These are phyloP conservation scores for Lecanicillium sp. DNA, from an alignment of 2,329 filamentous ascomycete species.

Conservation along the genomic window DNA sequence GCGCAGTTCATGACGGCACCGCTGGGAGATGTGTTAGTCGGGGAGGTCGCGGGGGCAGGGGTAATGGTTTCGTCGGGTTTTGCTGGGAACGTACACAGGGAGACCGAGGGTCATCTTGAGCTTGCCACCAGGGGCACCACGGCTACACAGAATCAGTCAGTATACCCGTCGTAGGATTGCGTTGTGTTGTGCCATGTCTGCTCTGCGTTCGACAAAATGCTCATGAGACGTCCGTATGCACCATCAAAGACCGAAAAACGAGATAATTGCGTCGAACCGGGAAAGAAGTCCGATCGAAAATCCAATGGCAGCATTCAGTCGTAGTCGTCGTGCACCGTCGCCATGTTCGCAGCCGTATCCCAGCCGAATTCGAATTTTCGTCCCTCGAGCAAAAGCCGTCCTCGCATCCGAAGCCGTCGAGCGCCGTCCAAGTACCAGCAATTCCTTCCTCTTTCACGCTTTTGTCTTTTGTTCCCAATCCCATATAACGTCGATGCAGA, in stretches of 20 bases:
- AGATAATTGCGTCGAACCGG: neutral
- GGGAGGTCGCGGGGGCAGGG: conserved; percentile 2
- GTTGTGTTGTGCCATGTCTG: conserved; percentile 5
- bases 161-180: conserved; percentile 12
- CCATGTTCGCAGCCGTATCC: neutral
- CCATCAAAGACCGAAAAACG: neutral
- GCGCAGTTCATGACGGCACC: conserved; percentile 99
- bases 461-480: conserved; percentile 10
- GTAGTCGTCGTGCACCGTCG: neutral
- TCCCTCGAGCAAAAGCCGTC: neutral
- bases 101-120: conserved; percentile 99
- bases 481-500: conserved; percentile 15
- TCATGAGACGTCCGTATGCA: neutral
- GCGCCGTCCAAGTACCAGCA: neutral
- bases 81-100: conserved; percentile 74
- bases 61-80: conserved; percentile 7
- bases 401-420: neutral
- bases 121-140: conserved; percentile 98
- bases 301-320: neutral
- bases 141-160: conserved; percentile 42
- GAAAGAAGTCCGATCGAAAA: too few species aligned
- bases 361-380: neutral
- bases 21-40: conserved; percentile 42
- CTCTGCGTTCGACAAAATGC: conserved; percentile 7
- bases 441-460: conserved; percentile 15